A percentile compares a stretch with the other conserved stretches of the same genome.
phyloP scores from a whole-genome alignment of 768 basidiomycete genomes.

The Scleroderma bovista region DNA sequence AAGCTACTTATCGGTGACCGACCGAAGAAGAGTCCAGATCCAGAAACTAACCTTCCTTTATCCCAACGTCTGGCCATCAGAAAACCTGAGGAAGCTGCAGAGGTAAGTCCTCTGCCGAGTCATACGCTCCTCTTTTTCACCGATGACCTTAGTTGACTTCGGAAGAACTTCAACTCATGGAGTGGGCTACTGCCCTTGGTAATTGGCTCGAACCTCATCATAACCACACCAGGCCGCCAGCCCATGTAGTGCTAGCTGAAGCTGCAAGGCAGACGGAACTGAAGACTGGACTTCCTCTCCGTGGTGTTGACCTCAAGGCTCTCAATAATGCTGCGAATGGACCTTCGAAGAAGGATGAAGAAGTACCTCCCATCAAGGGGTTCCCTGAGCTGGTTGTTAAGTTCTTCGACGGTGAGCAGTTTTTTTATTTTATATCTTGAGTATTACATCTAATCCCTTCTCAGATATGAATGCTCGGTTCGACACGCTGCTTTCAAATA shows the following conservation, averaged over 20 bases:
- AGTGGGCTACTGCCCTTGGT: conserved; percentile 57
- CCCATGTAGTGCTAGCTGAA: conserved; percentile 65
- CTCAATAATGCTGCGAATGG: conserved; percentile 33
- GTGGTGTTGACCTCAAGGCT: conserved; percentile 48
- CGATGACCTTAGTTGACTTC: conserved; percentile 48
- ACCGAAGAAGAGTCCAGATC: conserved; percentile 55
- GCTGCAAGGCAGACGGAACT: conserved; percentile 66
- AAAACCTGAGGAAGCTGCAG: conserved; percentile 46
- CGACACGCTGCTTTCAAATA: conserved; percentile 33
- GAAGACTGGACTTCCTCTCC: conserved; percentile 64
- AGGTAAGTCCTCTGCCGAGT: conserved; percentile 34
- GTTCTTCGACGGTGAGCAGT: conserved; percentile 58
- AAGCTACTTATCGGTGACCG: conserved; percentile 78
- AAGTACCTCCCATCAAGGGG: conserved; percentile 58
- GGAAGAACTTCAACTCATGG: conserved; percentile 53
- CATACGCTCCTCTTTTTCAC: conserved; percentile 2
- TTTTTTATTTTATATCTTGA: neutral
- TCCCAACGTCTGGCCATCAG: conserved; percentile 51
- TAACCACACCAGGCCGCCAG: conserved; percentile 64
- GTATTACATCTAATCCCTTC: neutral
- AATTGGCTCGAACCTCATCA: conserved; percentile 79
- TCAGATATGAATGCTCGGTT: conserved; percentile 56
- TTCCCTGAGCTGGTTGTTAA: conserved; percentile 47
- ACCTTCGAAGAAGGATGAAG: conserved; percentile 63
- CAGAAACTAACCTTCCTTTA: conserved; percentile 46